These are phyloP conservation scores for Xylaria grammica DNA, from an alignment of 495 filamentous ascomycete genomes.

Conservation along the genomic window DNA sequence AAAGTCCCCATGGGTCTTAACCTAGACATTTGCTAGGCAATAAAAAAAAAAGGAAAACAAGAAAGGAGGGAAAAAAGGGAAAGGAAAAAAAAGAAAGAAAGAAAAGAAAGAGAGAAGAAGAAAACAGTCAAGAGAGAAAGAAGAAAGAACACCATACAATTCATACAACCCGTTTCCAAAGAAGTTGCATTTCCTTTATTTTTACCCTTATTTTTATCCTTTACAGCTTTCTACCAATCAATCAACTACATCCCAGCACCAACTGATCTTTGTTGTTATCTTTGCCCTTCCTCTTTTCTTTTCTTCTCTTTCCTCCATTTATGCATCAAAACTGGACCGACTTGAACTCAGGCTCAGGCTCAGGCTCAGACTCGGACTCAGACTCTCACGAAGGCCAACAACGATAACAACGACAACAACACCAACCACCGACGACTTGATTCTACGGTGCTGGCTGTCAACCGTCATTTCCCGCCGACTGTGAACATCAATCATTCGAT, in stretches of 20 bases:
- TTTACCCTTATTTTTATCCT: neutral
- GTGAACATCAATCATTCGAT: too few relatives aligned
- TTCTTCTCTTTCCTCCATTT: neutral
- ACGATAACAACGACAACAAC: too few relatives aligned
- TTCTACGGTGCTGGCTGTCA: too few relatives aligned
- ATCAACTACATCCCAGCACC: too few relatives aligned
- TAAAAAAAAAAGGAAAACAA: conserved; percentile 11
- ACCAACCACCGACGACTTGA: too few relatives aligned
- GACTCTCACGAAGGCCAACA: too few relatives aligned
- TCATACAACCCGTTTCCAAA: neutral
- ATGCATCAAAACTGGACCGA: neutral
- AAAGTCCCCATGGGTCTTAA: neutral
- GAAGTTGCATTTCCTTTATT: conserved; percentile 2
- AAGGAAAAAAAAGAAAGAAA: neutral
- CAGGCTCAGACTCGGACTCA: too few relatives aligned
- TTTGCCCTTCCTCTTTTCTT: neutral
- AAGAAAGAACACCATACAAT: neutral
- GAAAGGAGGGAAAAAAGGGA: conserved; percentile 5
- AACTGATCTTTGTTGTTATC: conserved; percentile 2
- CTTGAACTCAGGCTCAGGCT: too few relatives aligned
- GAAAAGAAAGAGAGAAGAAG: neutral
- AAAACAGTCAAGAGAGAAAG: neutral
- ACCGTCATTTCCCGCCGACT: too few relatives aligned
- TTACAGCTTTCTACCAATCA: conserved; percentile 9
- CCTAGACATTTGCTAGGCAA: conserved; percentile 1